These are phyloP conservation scores for Candida anglica DNA, from an alignment of 805 yeast genomes.

Conservation along the genomic window DNA sequence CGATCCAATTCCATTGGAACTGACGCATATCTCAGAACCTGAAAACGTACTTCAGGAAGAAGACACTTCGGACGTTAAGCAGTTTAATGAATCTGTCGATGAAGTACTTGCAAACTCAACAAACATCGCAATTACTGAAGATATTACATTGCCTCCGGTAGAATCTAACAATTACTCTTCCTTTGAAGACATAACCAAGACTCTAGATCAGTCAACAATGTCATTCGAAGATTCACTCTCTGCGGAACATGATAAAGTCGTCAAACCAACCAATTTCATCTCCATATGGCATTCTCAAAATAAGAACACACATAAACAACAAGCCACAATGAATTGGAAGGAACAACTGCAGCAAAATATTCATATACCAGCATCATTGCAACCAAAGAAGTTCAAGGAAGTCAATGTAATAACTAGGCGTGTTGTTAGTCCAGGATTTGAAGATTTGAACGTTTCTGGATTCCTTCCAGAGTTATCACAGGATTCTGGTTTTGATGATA, in stretches of 20 bases:
- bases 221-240: constrained; percentile 37
- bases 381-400: constrained; percentile 32
- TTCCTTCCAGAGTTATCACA: constrained; percentile 45
- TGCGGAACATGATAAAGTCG: constrained; percentile 37
- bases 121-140: constrained; percentile 32
- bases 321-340: neutral
- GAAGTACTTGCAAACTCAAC: constrained; percentile 42
- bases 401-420: constrained; percentile 40
- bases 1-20: neutral
- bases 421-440: constrained; percentile 39
- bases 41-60: neutral
- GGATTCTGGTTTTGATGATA: constrained; percentile 46
- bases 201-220: constrained; percentile 13
- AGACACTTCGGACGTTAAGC: too few species aligned
- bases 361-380: constrained; percentile 21
- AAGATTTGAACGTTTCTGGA: constrained; percentile 37
- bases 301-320: constrained; percentile 9
- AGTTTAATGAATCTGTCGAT: too few species aligned
- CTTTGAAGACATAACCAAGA: constrained; percentile 36
- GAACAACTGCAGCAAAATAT: constrained; percentile 2
- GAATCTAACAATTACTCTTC: constrained; percentile 39
- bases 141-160: constrained; percentile 34
- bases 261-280: constrained; percentile 22
- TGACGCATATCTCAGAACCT: neutral
- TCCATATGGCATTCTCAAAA: constrained; percentile 43